phyloP scores from a whole-genome alignment of 495 filamentous ascomycete species.

The Penicillium canariense region DNA sequence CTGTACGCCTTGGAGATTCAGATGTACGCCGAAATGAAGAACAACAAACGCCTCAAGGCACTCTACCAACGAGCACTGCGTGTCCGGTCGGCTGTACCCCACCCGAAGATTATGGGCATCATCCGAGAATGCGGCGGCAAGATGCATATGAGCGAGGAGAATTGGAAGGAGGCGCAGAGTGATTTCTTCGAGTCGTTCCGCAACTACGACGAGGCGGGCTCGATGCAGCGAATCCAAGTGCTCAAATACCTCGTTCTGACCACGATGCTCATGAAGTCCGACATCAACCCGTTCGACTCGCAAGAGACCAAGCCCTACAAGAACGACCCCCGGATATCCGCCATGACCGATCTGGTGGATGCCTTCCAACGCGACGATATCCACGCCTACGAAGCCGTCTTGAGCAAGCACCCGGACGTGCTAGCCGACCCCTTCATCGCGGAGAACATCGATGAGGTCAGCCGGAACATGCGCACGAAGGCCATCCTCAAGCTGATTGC shows the following conservation, averaged over 20 bases:
- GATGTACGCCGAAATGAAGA: constrained; percentile 95
- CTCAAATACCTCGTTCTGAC: constrained; percentile 95
- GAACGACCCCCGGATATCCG: constrained; percentile 88
- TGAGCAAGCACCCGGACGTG: constrained; percentile 86
- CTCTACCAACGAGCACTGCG: constrained; percentile 87
- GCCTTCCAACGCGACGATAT: constrained; percentile 97
- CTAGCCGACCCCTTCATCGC: constrained; percentile 93
- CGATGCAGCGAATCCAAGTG: constrained; percentile 92
- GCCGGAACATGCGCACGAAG: constrained; percentile 96
- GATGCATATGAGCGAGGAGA: constrained; percentile 99
- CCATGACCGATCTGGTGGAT: constrained; percentile 96
- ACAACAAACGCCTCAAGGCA: constrained; percentile 94
- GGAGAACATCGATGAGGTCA: constrained; percentile 98
- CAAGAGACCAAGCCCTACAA: constrained; percentile 99
- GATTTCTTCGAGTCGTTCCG: constrained; percentile 99
- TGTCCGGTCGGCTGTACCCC: constrained; percentile 91
- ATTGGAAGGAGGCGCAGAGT: constrained; percentile 94
- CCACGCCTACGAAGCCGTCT: constrained; percentile 79
- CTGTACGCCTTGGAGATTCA: constrained; percentile 97
- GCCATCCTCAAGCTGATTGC: constrained; percentile 90
- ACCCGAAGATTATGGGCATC: constrained; percentile 98
- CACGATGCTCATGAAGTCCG: constrained; percentile 98
- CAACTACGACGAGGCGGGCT: constrained; percentile 98
- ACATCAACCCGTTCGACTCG: constrained; percentile 98
- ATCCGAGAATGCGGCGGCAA: constrained; percentile 98